These are phyloP conservation scores for Singerocomus inundabilis DNA, from an alignment of 1,284 basidiomycete genomes.

Conservation along the genomic window DNA sequence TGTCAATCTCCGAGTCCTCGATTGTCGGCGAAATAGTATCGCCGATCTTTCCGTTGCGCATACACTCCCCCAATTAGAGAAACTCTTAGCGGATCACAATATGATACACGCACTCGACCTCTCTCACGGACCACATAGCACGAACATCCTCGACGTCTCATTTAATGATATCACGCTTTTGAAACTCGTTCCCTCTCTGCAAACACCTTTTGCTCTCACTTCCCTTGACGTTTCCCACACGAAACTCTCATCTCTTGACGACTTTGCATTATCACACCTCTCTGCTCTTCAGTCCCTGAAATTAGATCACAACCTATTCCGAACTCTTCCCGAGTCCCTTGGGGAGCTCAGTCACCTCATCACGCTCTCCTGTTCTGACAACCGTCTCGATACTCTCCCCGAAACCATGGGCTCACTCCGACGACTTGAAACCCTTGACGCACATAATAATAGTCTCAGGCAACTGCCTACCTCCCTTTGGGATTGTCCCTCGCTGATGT, in stretches of 20 bases:
- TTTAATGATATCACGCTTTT: constrained; percentile 84
- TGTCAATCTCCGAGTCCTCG: constrained; percentile 65
- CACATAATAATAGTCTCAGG: constrained; percentile 90
- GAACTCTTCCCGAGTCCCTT: constrained; percentile 79
- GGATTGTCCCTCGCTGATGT: constrained; percentile 75
- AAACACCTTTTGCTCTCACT: constrained; percentile 65
- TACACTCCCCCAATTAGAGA: constrained; percentile 67
- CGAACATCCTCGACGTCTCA: constrained; percentile 66
- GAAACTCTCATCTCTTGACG: constrained; percentile 85
- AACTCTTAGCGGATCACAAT: constrained; percentile 80
- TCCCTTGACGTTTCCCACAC: constrained; percentile 88
- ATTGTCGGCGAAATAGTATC: constrained; percentile 83
- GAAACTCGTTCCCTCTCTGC: constrained; percentile 60
- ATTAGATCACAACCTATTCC: constrained; percentile 87
- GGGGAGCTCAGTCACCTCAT: constrained; percentile 73
- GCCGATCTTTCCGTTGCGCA: constrained; percentile 71
- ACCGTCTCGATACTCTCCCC: constrained; percentile 81
- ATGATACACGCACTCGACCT: constrained; percentile 77
- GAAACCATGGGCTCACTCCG: constrained; percentile 75
- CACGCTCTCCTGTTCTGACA: constrained; percentile 85
- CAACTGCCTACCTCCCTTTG: constrained; percentile 80
- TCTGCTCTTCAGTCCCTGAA: constrained; percentile 70
- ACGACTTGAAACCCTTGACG: constrained; percentile 77
- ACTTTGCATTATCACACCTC: constrained; percentile 70
- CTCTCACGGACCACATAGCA: constrained; percentile 57